A percentile compares a stretch with the other conserved stretches of the same genome.
These are phyloP conservation scores for Lipomyces mesembrius DNA, from an alignment of 805 yeast genomes.

Conservation along the genomic window DNA sequence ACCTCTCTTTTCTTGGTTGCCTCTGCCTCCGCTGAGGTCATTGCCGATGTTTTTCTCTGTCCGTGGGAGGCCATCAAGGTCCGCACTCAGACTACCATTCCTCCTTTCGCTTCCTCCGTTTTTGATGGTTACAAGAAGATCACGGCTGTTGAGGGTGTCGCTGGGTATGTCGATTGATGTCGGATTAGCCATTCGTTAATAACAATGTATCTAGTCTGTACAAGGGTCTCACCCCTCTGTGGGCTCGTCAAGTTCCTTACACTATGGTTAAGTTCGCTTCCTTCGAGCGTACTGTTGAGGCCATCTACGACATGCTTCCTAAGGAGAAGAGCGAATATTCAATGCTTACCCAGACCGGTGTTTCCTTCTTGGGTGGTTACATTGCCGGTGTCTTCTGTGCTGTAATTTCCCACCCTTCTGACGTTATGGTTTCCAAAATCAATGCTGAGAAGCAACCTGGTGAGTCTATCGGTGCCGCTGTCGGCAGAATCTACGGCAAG, in stretches of 20 bases:
- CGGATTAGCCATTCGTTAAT: not conserved
- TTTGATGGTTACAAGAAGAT: slow-evolving; percentile 70
- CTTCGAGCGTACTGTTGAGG: slow-evolving; percentile 87
- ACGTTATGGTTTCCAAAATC: slow-evolving; percentile 94
- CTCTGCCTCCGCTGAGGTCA: slow-evolving; percentile 90
- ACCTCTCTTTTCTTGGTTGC: slow-evolving; percentile 80
- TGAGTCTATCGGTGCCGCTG: slow-evolving; percentile 70
- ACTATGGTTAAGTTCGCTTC: slow-evolving; percentile 97
- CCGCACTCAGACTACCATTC: slow-evolving; percentile 88
- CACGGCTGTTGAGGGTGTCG: slow-evolving; percentile 68
- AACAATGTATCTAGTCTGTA: slow-evolving; percentile 57
- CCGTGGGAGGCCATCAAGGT: slow-evolving; percentile 96
- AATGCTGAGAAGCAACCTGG: slow-evolving; percentile 69
- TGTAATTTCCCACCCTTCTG: slow-evolving; percentile 96
- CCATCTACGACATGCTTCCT: slow-evolving; percentile 74
- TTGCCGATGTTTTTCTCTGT: slow-evolving; percentile 88
- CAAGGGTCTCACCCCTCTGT: slow-evolving; percentile 87
- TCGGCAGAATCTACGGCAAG: slow-evolving; percentile 71
- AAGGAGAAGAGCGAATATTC: slow-evolving; percentile 73
- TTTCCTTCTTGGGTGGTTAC: slow-evolving; percentile 93
- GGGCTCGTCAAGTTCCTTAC: slow-evolving; percentile 98
- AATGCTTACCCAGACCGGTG: slow-evolving; percentile 83
- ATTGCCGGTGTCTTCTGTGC: slow-evolving; percentile 98
- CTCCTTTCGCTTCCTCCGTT: slow-evolving; percentile 73
- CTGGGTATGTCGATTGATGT: slow-evolving; percentile 42